A percentile compares a stretch with the other conserved stretches of the same genome.
phyloP scores from a whole-genome alignment of 495 filamentous ascomycete genomes.

The Sabuloglossum arenarium region DNA sequence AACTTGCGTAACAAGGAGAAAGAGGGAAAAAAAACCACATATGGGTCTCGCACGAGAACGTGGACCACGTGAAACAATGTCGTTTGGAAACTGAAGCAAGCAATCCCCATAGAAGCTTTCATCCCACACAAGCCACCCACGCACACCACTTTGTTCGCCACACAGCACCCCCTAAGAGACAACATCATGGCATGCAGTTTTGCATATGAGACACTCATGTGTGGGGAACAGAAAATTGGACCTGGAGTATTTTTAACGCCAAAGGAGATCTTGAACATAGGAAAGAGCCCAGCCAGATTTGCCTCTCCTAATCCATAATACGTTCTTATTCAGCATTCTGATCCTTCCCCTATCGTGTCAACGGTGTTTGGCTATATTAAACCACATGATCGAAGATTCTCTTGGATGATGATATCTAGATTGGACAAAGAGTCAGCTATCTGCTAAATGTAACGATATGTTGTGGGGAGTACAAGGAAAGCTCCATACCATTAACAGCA shows the following conservation, averaged over 20 bases:
- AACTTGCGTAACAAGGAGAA: too few species aligned
- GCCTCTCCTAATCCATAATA: neutral
- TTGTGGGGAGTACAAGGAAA: constrained; percentile 8
- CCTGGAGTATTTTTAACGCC: neutral
- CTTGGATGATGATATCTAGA: constrained; percentile 98
- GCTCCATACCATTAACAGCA: constrained; percentile 76
- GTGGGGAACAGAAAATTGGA: neutral
- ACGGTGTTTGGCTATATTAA: constrained; percentile 44
- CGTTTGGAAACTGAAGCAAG: too few species aligned
- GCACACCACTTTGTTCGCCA: neutral
- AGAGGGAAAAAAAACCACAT: too few species aligned
- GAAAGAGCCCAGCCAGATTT: neutral
- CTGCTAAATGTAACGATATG: neutral
- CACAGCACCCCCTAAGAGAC: neutral
- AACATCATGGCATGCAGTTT: neutral
- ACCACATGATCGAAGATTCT: constrained; percentile 94
- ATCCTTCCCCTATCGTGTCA: neutral
- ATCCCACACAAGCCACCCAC: neutral
- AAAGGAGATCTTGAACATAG: neutral
- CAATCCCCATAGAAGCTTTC: neutral
- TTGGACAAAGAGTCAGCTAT: constrained; percentile 8
- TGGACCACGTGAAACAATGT: too few species aligned
- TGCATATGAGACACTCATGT: too few species aligned
- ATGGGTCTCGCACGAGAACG: too few species aligned
- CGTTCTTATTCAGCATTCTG: neutral